A percentile compares a stretch with the other conserved stretches of the same genome.
Conservation (phyloP, 495 filamentous ascomycete genomes). For the Xylaria scruposa region DNA sequence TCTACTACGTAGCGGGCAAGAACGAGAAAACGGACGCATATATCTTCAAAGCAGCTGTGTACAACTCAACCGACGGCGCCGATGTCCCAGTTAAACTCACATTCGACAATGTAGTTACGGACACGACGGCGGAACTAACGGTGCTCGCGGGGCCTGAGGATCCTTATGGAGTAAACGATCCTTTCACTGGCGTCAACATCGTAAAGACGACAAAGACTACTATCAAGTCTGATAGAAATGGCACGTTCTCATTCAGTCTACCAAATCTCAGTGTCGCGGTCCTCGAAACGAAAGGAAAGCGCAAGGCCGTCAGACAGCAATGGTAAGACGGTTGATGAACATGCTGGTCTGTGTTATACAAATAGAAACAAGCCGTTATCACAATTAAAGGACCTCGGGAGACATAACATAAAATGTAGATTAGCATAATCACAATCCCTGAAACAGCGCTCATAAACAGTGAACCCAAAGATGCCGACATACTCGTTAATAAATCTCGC, state of each 20-base stretch:
- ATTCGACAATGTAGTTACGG: slow-evolving; percentile 60
- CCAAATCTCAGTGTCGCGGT: slow-evolving; percentile 61
- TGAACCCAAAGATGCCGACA: not conserved
- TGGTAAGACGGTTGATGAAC: not conserved
- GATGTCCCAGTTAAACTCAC: slow-evolving; percentile 56
- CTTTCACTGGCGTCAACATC: slow-evolving; percentile 43
- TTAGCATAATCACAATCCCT: not conserved
- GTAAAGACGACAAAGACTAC: slow-evolving; percentile 50
- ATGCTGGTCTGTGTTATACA: not conserved
- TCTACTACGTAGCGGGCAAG: slow-evolving; percentile 64
- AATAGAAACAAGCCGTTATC: not conserved
- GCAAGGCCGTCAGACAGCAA: not conserved
- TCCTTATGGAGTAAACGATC: slow-evolving; percentile 48
- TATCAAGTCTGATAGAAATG: slow-evolving; percentile 52
- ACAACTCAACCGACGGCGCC: slow-evolving; percentile 61
- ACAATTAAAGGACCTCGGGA: not conserved
- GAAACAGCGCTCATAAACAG: not conserved
- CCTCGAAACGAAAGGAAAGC: slow-evolving; percentile 43
- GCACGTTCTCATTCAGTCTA: slow-evolving; percentile 56
- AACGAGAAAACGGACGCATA: slow-evolving; percentile 45
- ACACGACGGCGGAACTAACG: slow-evolving; percentile 60
- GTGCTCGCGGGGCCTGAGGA: slow-evolving; percentile 61
- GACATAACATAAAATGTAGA: not conserved
- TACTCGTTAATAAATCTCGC: too few species aligned
- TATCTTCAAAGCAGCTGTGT: slow-evolving; percentile 68